Evolutionary conservation across 352 stramenopile genomes (phyloP).

Genomic region (Pilasporangium apinafurcum): DNA sequence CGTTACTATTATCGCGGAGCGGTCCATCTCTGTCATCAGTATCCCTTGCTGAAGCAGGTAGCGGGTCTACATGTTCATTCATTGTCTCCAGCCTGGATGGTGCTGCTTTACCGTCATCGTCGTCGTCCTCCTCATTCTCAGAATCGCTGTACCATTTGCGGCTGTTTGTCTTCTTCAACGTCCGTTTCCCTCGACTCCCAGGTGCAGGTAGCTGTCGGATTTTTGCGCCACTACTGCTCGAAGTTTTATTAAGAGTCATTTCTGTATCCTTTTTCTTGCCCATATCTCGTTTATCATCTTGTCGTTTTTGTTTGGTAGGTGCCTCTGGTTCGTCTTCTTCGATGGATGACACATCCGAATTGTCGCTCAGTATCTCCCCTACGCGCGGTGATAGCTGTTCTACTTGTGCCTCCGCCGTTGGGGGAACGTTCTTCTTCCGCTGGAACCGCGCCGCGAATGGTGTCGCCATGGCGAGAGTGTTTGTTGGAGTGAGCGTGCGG

Average conservation of each 20-base stretch:
- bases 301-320: background rate
- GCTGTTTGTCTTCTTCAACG: slow-evolving; percentile 15
- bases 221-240: slow-evolving; percentile 4
- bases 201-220: slow-evolving; percentile 9
- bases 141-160: slow-evolving; percentile 54
- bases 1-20: too few species aligned
- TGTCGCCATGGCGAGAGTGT: too few species aligned
- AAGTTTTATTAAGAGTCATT: background rate
- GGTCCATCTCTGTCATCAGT: too few species aligned
- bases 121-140: slow-evolving; percentile 26
- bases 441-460: slow-evolving; percentile 20
- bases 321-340: slow-evolving; percentile 9
- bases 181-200: too few species aligned
- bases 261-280: background rate
- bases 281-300: background rate
- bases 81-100: background rate
- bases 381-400: too few species aligned
- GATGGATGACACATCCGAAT: slow-evolving; percentile 37
- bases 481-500: too few species aligned
- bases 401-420: slow-evolving; percentile 7
- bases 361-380: slow-evolving; percentile 58
- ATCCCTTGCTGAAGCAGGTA: too few species aligned
- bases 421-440: slow-evolving; percentile 8
- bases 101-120: background rate
- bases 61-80: background rate